Evolutionary conservation across 306 rosid species (phyloP).

Genomic region (Chamaecrista fasciculata): DNA sequence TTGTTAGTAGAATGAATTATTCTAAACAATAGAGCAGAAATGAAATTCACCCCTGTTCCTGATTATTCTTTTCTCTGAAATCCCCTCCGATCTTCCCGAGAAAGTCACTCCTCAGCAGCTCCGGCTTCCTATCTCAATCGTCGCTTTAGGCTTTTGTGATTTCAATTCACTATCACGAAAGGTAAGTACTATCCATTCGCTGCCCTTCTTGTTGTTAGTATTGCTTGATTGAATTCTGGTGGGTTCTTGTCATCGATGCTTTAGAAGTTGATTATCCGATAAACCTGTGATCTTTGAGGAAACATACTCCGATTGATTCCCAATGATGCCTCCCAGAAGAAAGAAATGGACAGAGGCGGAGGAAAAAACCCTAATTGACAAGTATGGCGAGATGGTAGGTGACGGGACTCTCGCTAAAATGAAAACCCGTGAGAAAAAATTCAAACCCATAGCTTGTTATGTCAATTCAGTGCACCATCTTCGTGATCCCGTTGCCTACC

Average conservation of each 20-base stretch:
- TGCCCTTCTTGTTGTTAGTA: conserved; percentile 9
- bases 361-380: conserved; percentile 87
- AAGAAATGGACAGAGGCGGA: conserved; percentile 99
- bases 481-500: conserved; percentile 65
- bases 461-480: conserved; percentile 78
- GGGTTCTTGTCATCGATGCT: conserved; percentile 38
- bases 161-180: conserved; percentile 10
- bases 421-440: conserved; percentile 94
- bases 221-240: conserved; percentile 13
- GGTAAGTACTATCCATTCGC: conserved; percentile 2
- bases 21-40: neutral
- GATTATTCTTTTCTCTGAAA: neutral
- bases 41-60: neutral
- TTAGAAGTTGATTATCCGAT: conserved; percentile 26
- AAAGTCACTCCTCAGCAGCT: conserved; percentile 9
- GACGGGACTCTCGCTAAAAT: conserved; percentile 82
- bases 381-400: conserved; percentile 77
- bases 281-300: conserved; percentile 33
- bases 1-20: too few relatives aligned
- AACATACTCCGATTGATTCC: conserved; percentile 17
- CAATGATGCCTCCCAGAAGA: conserved; percentile 75
- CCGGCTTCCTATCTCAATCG: neutral
- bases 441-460: conserved; percentile 80
- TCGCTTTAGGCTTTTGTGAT: neutral
- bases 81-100: neutral